phyloP scores from a whole-genome alignment of 805 yeast species.

The Lachancea fermentati region DNA sequence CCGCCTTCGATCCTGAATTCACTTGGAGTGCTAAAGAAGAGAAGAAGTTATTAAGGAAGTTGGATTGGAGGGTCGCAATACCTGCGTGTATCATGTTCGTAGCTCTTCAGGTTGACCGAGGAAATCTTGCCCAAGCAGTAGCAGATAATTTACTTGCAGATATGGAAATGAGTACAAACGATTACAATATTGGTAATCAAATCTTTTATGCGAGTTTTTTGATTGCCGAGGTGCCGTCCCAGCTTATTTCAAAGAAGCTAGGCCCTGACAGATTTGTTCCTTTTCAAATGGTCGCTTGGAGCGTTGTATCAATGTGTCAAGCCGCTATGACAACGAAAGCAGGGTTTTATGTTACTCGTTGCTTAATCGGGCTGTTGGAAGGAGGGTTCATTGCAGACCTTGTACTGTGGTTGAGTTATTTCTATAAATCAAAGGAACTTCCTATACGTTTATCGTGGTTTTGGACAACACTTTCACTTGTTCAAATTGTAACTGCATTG shows the following conservation, averaged over 20 bases:
- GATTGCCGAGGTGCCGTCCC: constrained; percentile 60
- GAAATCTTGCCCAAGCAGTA: constrained; percentile 51
- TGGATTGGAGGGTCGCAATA: constrained; percentile 49
- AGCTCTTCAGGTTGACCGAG: constrained; percentile 53
- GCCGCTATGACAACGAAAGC: constrained; percentile 37
- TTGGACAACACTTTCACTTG: constrained; percentile 49
- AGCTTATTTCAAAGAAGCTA: constrained; percentile 50
- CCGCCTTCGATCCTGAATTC: constrained; percentile 50
- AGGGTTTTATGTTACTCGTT: constrained; percentile 44
- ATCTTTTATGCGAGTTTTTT: constrained; percentile 47
- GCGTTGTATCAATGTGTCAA: constrained; percentile 49
- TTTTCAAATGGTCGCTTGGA: constrained; percentile 51
- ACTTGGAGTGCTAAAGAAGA: constrained; percentile 52
- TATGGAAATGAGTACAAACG: constrained; percentile 45
- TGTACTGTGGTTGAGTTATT: constrained; percentile 60
- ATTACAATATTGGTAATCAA: constrained; percentile 54
- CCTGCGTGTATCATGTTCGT: constrained; percentile 55
- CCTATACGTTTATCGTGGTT: constrained; percentile 55
- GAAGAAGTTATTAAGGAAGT: constrained; percentile 39
- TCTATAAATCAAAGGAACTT: constrained; percentile 55
- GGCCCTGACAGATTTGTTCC: constrained; percentile 64
- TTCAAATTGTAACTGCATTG: constrained; percentile 43
- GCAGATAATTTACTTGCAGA: constrained; percentile 52
- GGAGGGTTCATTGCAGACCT: constrained; percentile 68
- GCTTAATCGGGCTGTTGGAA: constrained; percentile 48